Evolutionary conservation across 306 rosid genomes (phyloP).

Genomic region (Trichosanthes cucumerina): DNA sequence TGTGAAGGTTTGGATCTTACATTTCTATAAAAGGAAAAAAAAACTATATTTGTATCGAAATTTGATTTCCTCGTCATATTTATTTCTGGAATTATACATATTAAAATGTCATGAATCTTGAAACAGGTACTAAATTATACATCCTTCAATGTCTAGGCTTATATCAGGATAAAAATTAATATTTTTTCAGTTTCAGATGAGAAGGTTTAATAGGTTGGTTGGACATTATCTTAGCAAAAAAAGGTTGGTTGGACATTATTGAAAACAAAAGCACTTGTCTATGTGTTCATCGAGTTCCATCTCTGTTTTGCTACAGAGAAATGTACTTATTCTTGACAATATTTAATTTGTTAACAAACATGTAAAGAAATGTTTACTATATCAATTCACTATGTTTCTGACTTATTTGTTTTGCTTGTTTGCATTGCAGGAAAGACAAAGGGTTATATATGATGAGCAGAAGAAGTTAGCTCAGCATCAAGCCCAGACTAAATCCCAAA

Average conservation of each 20-base stretch:
- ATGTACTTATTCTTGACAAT: not conserved
- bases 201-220: not conserved
- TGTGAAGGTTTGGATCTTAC: not conserved
- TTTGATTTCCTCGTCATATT: not conserved
- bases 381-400: not conserved
- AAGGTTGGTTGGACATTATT: not conserved
- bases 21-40: not conserved
- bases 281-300: not conserved
- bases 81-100: not conserved
- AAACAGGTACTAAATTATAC: not conserved
- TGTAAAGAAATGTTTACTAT: not conserved
- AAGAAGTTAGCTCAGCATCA: constrained; percentile 89
- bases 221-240: not conserved
- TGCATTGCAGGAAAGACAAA: constrained; percentile 70
- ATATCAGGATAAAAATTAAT: not conserved
- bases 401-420: constrained; percentile 2
- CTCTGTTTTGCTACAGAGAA: not conserved
- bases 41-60: not conserved
- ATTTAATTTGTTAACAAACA: not conserved
- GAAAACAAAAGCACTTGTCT: not conserved
- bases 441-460: constrained; percentile 85
- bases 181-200: not conserved
- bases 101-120: not conserved
- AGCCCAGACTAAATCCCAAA: constrained; percentile 82
- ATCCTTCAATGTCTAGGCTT: not conserved